Base-by-base conservation (phyloP, 2,329 filamentous ascomycete genomes). In the Trichoderma koningiopsis region DNA sequence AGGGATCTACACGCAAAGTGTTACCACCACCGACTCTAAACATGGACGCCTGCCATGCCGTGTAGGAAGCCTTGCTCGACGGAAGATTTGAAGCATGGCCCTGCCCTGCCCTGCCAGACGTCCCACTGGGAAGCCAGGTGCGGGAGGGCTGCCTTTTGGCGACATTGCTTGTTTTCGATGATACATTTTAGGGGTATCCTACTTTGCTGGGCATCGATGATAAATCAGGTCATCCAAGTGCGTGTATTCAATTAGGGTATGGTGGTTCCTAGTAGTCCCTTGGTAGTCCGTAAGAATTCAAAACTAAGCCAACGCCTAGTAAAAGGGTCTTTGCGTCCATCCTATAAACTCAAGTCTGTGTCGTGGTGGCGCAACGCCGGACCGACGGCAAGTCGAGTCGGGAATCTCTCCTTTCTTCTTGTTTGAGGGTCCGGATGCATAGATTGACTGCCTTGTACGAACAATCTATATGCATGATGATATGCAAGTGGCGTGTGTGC, bases 351-450 rank as follows among this genome's bases (percentile, higher is more conserved):
- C 27, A 33, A 19, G 27, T 16, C 33, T 31, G 33, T 55, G 47
- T 64, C 61, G 61, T 22, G 31, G 49, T 64, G 61, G 61, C 61
- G 61, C 60, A 62, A 64, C 61, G 16, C 61, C 61, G 33, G 49
- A 37, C 43, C 60, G 31, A 63, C 60, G 47, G 49, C 60, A 49
- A 33, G 6, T 4, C 35, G 19, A 3, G 6, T 58, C 0, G 13
- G 10, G 33, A n/a, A 33, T 2, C 29, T 33, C 43, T 24, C 40
- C 59, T 33, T 33, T 24, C 14, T 52, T 27, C 35, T 4, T 64
- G n/a, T 14, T 19, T 10, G 31, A 5, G 5, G 11, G 49, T 13
- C n/a, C n/a, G 5, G 10, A n/a, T 58, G n/a, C 31, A 35, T 58
- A 58, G 55, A 58, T 58, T 19, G 55, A 58, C 16, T 58, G 31